Evolutionary conservation across 805 yeast species (phyloP), one percentile per base, ranked within the genome.

Genomic region (Diddensiella caesifluorescens): DNA sequence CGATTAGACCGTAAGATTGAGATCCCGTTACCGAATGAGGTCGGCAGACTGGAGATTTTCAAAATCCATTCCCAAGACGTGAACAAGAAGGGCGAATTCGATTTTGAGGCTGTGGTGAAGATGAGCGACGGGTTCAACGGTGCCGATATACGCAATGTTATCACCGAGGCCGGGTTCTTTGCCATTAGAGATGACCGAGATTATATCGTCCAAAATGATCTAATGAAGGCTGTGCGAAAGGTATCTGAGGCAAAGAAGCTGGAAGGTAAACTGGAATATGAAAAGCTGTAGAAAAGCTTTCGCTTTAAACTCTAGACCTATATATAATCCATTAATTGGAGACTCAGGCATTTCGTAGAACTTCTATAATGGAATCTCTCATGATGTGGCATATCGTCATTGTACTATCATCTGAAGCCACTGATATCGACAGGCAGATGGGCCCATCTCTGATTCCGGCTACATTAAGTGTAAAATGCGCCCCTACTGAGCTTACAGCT

Each of bases 61-160:
- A 92, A 90, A 67, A 92, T 90, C 59, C 97, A 90, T 64, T 79
- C 95, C 1, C 64, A 86, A 15, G 77, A 80, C 45, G 92, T 90
- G 32, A 74, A 83, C 46, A 90, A 90, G 61, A 83, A 80, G 50
- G 98, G 98, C 50, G 97, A 92, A 53, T 84, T 92, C 63, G 98
- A 92, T 69, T 88, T 86, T 56, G 97, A 92, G 68, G 95, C 96
- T 12, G 83, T 87, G 26, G 97, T 90, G 29, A 92, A 92, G 69
- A 92, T 92, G 97, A 83, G 95, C 64, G 98, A 90, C 67, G 97
- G 97, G 2, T 92, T 92, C 68, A 90, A 90, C 65, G 98, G 98
- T 70, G 97, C 97, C 4, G 98, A 90, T 73, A 82, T 90, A 55
- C 80, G 98, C 64, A 90, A 90, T 62, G 95, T 92, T 46, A 75